These are phyloP conservation scores for Sequoiadendron giganteum DNA, from an alignment of 75 land plant species.

Conservation along the genomic window DNA sequence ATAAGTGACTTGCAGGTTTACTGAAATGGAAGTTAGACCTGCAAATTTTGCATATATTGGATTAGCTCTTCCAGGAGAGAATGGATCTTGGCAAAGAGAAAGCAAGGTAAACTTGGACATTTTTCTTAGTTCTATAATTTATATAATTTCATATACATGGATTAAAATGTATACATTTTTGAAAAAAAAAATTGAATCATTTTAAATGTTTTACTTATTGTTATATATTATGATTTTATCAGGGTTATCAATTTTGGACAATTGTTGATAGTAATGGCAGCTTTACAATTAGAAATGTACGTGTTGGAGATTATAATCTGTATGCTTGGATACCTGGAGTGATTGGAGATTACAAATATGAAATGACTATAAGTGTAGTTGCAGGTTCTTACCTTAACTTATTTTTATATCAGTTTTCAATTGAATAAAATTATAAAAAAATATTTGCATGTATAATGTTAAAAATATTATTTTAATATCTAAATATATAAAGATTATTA, in stretches of 20 bases:
- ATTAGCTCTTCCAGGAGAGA: conserved; percentile 59
- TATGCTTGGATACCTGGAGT: conserved; percentile 81
- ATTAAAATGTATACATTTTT: not conserved
- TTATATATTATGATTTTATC: not conserved
- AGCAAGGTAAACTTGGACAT: conserved; percentile 42
- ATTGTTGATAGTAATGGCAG: conserved; percentile 43
- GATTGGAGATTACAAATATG: conserved; percentile 73
- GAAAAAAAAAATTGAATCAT: not conserved
- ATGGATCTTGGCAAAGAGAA: conserved; percentile 65
- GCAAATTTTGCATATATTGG: conserved; percentile 53
- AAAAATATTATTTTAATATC: too few relatives aligned
- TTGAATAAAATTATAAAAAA: too few relatives aligned
- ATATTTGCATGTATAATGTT: too few relatives aligned
- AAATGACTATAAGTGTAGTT: conserved; percentile 30
- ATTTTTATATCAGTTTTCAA: not conserved
- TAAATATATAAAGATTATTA: too few relatives aligned
- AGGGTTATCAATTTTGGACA: conserved; percentile 95
- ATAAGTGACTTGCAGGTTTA: conserved; percentile 15
- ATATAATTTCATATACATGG: too few relatives aligned
- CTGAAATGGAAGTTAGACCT: conserved; percentile 3
- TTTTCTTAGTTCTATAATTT: too few relatives aligned
- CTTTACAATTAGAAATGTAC: conserved; percentile 50
- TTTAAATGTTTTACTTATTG: not conserved
- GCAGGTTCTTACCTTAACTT: conserved; percentile 30
- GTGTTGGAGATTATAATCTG: conserved; percentile 61